These are phyloP conservation scores for Lolium rigidum DNA, from an alignment of 176 grass and related monocot genomes.

Conservation along the genomic window DNA sequence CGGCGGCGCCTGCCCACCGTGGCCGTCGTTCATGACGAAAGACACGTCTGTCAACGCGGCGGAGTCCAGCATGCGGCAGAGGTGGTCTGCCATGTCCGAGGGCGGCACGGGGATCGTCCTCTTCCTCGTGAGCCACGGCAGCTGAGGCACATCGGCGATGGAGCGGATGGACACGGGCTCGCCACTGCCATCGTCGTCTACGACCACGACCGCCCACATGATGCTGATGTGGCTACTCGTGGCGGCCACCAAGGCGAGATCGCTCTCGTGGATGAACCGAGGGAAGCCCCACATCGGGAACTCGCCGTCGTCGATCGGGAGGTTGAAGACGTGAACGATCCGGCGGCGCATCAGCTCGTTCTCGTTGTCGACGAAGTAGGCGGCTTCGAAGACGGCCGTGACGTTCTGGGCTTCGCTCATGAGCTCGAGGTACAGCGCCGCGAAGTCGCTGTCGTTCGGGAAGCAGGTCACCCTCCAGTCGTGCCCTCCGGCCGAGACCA, in stretches of 20 bases:
- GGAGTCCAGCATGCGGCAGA: constrained; percentile 18
- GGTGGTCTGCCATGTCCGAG: neutral
- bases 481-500: constrained; percentile 21
- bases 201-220: neutral
- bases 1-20: neutral
- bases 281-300: neutral
- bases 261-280: neutral
- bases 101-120: neutral
- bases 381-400: neutral
- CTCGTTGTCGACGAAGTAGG: no score
- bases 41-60: neutral
- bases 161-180: neutral
- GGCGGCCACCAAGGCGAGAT: no score
- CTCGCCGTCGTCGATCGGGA: neutral
- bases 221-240: neutral
- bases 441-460: neutral
- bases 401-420: constrained; percentile 1
- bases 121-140: neutral
- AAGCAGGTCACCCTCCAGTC: constrained; percentile 33
- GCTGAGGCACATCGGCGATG: neutral
- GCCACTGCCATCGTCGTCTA: neutral
- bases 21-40: neutral
- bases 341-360: neutral
- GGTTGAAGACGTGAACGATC: neutral
- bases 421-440: constrained; percentile 27